Evolutionary conservation across 2,329 filamentous ascomycete species (phyloP).

Genomic region (Diaporthe vexans): DNA sequence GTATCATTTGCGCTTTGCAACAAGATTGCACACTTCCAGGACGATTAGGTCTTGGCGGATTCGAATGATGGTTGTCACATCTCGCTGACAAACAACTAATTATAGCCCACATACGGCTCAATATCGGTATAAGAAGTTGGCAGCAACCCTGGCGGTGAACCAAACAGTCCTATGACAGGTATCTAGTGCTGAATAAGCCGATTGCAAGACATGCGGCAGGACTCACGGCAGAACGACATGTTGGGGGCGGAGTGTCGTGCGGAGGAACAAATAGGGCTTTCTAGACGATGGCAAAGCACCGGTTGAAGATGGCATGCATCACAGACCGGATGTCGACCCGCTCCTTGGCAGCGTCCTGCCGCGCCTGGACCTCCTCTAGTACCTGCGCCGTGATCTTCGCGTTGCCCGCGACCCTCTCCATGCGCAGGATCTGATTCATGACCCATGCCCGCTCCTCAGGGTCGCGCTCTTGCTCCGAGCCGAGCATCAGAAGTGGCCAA

Average conservation of each 20-base stretch:
- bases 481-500: conserved; percentile 70
- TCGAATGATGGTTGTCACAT: background rate
- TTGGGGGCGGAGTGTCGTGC: background rate
- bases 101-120: background rate
- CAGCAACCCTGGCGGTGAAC: background rate
- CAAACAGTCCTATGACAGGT: background rate
- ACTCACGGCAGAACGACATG: background rate
- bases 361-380: conserved; percentile 59
- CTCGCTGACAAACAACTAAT: background rate
- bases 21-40: background rate
- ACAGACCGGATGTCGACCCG: conserved; percentile 61
- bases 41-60: background rate
- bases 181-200: conserved; percentile 25
- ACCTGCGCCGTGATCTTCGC: conserved; percentile 61
- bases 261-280: no score
- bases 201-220: background rate
- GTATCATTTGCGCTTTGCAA: background rate
- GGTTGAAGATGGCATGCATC: conserved; percentile 64
- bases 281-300: conserved; percentile 65
- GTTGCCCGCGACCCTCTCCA: conserved; percentile 61
- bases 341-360: conserved; percentile 56
- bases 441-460: conserved; percentile 64
- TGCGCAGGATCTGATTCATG: conserved; percentile 60
- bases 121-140: background rate
- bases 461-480: conserved; percentile 65